These are phyloP conservation scores for Eucommia ulmoides DNA, from an alignment of 257 asterid genomes.

Conservation along the genomic window DNA sequence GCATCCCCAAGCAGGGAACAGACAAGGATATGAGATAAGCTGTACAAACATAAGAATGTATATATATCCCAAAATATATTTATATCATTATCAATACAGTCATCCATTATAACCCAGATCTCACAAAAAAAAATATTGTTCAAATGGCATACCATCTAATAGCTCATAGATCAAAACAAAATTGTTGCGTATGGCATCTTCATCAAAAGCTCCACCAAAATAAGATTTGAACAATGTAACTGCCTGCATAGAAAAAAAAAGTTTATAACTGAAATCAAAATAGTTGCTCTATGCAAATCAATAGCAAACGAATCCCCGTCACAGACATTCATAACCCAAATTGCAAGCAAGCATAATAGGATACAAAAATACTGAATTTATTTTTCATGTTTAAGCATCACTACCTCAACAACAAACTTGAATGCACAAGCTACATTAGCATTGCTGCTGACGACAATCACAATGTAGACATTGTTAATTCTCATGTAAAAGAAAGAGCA, in stretches of 20 bases:
- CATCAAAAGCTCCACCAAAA: conserved; percentile 97
- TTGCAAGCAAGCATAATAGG: too few relatives aligned
- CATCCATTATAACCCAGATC: background rate
- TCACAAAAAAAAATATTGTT: background rate
- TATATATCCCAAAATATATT: too few relatives aligned
- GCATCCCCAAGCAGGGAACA: too few relatives aligned
- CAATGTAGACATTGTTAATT: conserved; percentile 92
- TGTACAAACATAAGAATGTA: too few relatives aligned
- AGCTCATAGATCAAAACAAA: conserved; percentile 91
- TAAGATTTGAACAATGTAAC: conserved; percentile 88
- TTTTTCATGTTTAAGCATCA: too few relatives aligned
- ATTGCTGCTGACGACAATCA: conserved; percentile 97
- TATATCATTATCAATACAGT: too few relatives aligned
- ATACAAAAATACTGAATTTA: too few relatives aligned
- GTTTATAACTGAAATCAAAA: too few relatives aligned
- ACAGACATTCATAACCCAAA: too few relatives aligned
- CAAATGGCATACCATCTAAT: conserved; percentile 65
- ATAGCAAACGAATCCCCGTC: too few relatives aligned
- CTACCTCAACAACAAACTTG: conserved; percentile 99
- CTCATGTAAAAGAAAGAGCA: conserved; percentile 99
- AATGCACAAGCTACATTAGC: conserved; percentile 98
- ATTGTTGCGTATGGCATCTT: conserved; percentile 97
- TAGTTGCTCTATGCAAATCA: too few relatives aligned
- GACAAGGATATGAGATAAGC: too few relatives aligned
- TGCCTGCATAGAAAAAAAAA: conserved; percentile 49